Base-by-base conservation (phyloP, 768 basidiomycete genomes). In the Paxillus ammoniavirescens region DNA sequence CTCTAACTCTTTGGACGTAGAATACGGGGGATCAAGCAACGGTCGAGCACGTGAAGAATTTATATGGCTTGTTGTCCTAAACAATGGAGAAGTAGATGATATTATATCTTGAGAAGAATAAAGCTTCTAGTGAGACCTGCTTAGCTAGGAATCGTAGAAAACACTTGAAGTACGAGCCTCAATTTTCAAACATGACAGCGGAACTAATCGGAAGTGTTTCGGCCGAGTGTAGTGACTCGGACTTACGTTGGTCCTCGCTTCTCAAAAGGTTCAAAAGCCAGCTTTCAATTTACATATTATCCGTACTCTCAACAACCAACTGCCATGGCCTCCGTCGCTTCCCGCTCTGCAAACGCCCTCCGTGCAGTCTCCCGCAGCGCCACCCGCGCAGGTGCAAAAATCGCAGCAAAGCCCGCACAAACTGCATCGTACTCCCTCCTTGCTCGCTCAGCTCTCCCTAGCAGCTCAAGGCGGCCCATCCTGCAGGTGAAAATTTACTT, bases 341-440 rank as follows among this genome's bases (percentile, higher is more conserved):
- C 81, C 68, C 87, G 88, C 65, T 82, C 89, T 62, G 75, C 82
- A 17, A 80, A 81, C 65, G 76, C 80, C 59, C 74, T 90, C 50
- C 87, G 87, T 58, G 76, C 79, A 58, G 81, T 80, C 49, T 78
- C 84, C 52, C 86, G 87, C 70, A 84, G 85, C 59, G 78, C 79
- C n/a, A 75, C 86, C 37, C 81, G 83, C 60, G 66, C 73, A 33
- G 65, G 78, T 35, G 63, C 73, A 18, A 74, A 72, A 57, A 61
- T 71, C 38, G 63, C 76, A 30, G 58, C 70, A 40, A 77, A 67
- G 64, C 75, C 78, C 40, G 65, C 72, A 21, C 79, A 81, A 61
- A 63, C 75, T 12, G 84, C 87, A 7, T 83, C 85, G 36, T 89
- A 86, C 73, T 91, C 91, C 42, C 71, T 89, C 52, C 77, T 90